Base-by-base conservation (phyloP, 2,329 filamentous ascomycete species). In the Cephalotrichum gorgonifer region DNA sequence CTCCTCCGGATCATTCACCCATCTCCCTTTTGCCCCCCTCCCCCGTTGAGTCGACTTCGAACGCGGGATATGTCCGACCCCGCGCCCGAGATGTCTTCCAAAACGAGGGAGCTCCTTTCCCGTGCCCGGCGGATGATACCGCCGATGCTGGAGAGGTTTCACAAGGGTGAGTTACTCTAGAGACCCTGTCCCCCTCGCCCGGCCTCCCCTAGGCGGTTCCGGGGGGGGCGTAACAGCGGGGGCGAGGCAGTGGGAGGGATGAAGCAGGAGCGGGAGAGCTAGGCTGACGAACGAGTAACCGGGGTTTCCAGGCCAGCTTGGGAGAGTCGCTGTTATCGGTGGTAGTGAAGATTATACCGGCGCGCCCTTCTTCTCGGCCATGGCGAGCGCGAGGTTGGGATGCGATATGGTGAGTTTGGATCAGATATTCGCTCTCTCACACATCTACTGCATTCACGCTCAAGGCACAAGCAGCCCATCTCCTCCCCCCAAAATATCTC, bases 301-400 rank as follows among this genome's bases (percentile, higher is more conserved):
- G 8, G 4, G 33, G n/a, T 17, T n/a, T 39, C 7, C 6, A 95
- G 91, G 93, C 52, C 91, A 97, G 67, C 76, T 95, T 55, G 93
- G 93, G 5, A 81, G 93, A 49, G 82, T 98, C 48, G 93, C 83
- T 47, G 93, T 98, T 51, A 93, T 98, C 55, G 93, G 93, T 47
- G 93, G 93, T 38, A 95, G 88, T 61, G 83, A 91, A 63, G 91
- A 97, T 67, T 98, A 97, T 64, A 96, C 93, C 2, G 93, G 93
- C 33, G 93, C 93, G 51, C 93, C 93, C 12, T 98, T 95, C 70
- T 98, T 98, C 69, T 96, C 91, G 20, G 90, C 91, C 55, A 96
- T 96, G 82, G 93, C 93, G 12, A 95, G 88, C 55, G 93, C 93
- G 43, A 81, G 86, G 60, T 70, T 97, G 51, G 93, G 91, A 4